Conservation (phyloP, 2,329 filamentous ascomycete genomes). For the Moelleriella libera region DNA sequence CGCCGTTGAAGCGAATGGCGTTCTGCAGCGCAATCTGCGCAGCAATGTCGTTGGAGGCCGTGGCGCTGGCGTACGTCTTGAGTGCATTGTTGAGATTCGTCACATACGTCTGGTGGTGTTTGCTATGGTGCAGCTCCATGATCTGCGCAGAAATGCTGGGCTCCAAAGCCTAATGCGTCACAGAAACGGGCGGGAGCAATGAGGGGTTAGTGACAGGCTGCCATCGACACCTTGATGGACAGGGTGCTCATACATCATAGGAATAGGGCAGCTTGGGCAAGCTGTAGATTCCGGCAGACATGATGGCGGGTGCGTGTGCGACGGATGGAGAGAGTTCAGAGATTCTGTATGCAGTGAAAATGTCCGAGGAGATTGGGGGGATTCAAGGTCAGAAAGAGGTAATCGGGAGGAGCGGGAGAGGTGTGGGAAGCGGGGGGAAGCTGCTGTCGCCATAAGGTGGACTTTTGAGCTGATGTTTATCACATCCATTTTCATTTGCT, state of each 20-base stretch:
- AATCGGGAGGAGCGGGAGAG: background rate
- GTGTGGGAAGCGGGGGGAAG: background rate
- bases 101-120: conserved; percentile 70
- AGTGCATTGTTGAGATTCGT: conserved; percentile 60
- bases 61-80: conserved; percentile 41
- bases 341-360: background rate
- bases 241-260: conserved; percentile 43
- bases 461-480: background rate
- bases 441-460: background rate
- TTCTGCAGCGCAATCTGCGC: conserved; percentile 53
- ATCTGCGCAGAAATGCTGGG: conserved; percentile 64
- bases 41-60: conserved; percentile 41
- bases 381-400: background rate
- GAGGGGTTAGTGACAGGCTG: conserved; percentile 26
- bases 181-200: background rate
- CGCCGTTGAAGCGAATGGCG: conserved; percentile 75
- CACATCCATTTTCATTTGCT: background rate
- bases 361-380: background rate
- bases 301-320: conserved; percentile 5
- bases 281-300: conserved; percentile 33
- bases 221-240: conserved; percentile 3
- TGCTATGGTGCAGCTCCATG: conserved; percentile 69
- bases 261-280: conserved; percentile 54
- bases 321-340: background rate
- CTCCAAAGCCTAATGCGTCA: conserved; percentile 44